Evolutionary conservation across 495 filamentous ascomycete species (phyloP).

Genomic region (Glarea lozoyensis): DNA sequence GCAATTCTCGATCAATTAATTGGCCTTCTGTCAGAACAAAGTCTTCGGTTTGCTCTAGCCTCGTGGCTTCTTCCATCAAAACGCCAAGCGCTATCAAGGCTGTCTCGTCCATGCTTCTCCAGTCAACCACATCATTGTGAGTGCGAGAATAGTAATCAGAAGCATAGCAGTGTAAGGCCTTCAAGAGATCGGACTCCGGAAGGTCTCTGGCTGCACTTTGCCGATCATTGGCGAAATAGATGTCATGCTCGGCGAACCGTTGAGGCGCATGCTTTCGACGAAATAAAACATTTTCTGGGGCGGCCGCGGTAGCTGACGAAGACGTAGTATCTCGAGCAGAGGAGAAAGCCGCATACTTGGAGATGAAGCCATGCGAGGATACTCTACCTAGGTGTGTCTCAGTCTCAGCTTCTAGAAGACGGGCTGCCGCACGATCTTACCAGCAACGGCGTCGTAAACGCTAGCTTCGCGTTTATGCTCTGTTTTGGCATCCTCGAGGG

Average conservation of each 20-base stretch:
- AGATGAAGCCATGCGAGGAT: constrained; percentile 33
- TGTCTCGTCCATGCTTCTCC: constrained; percentile 74
- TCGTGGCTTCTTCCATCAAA: constrained; percentile 66
- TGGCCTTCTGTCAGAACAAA: constrained; percentile 62
- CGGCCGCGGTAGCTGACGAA: constrained; percentile 39
- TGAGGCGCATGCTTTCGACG: constrained; percentile 49
- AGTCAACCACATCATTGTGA: constrained; percentile 19
- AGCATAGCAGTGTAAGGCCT: constrained; percentile 64
- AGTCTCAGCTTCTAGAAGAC: not conserved
- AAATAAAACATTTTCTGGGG: constrained; percentile 72
- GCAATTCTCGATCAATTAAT: too few species aligned
- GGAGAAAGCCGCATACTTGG: constrained; percentile 26
- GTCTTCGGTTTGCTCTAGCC: constrained; percentile 63
- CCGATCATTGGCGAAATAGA: constrained; percentile 52
- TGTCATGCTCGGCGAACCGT: constrained; percentile 59
- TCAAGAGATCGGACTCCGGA: constrained; percentile 67
- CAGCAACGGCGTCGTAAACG: constrained; percentile 76
- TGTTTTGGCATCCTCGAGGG: not conserved
- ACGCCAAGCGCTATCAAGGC: constrained; percentile 76
- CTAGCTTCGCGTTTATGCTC: constrained; percentile 28
- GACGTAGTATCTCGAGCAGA: constrained; percentile 43
- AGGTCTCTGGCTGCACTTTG: constrained; percentile 33
- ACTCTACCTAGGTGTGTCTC: constrained; percentile 21
- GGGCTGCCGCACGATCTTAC: constrained; percentile 29
- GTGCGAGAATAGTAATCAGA: constrained; percentile 56